Percentiles rank a stretch among this genome's conserved stretches.
Conservation (phyloP, 2,329 filamentous ascomycete species). For the Ascochyta clinopodiicola region DNA sequence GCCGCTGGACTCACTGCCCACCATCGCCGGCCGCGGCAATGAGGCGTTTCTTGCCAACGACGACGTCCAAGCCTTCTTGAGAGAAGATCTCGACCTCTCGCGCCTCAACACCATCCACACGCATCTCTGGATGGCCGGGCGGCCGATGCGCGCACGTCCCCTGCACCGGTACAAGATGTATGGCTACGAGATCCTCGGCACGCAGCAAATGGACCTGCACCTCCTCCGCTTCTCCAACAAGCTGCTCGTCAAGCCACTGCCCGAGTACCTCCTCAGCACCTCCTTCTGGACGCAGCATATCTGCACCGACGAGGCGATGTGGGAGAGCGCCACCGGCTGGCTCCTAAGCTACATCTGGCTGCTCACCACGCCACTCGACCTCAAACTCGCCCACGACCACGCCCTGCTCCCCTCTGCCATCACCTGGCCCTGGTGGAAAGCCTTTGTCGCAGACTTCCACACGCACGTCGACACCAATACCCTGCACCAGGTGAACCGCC, state of each 20-base stretch:
- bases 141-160: conserved; percentile 44
- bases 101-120: conserved; percentile 44
- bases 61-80: conserved; percentile 36
- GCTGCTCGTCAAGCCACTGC: conserved; percentile 43
- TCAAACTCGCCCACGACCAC: conserved; percentile 42
- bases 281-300: conserved; percentile 42
- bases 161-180: conserved; percentile 48
- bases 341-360: conserved; percentile 48
- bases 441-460: conserved; percentile 36
- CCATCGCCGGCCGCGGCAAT: conserved; percentile 33
- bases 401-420: conserved; percentile 37
- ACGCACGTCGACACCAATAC: conserved; percentile 38
- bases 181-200: conserved; percentile 37
- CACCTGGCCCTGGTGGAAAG: conserved; percentile 46
- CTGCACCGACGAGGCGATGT: conserved; percentile 24
- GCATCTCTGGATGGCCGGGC: conserved; percentile 47
- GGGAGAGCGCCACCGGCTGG: conserved; percentile 40
- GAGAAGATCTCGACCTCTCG: conserved; percentile 37
- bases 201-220: conserved; percentile 48
- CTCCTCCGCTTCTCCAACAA: conserved; percentile 42
- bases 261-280: conserved; percentile 40
- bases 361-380: conserved; percentile 40
- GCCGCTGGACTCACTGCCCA: conserved; percentile 42
- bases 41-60: conserved; percentile 31
- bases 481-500: conserved; percentile 46